phyloP scores from a whole-genome alignment of 768 basidiomycete species.

The Sarcomyxa edulis region DNA sequence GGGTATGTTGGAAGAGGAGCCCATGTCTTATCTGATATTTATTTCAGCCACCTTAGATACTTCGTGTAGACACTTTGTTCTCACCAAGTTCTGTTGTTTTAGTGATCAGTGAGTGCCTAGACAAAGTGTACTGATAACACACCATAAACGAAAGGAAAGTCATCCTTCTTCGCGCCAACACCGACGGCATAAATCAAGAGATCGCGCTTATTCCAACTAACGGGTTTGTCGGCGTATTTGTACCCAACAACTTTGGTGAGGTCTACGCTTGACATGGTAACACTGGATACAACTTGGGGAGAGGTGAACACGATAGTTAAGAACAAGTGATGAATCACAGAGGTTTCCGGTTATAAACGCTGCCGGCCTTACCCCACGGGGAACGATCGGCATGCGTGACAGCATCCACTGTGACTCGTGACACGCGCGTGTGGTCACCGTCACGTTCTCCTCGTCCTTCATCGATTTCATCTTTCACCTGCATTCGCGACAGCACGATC shows the following conservation, averaged over 20 bases:
- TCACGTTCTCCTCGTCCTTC: no score
- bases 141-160: constrained; percentile 72
- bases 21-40: constrained; percentile 57
- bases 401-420: no score
- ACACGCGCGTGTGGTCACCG: no score
- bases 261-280: constrained; percentile 50
- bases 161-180: constrained; percentile 76
- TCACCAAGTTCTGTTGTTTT: constrained; percentile 45
- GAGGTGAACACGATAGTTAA: constrained; percentile 5
- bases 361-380: no score
- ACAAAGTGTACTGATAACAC: constrained; percentile 7
- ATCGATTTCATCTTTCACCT: no score
- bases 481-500: no score
- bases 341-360: no score
- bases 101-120: not conserved
- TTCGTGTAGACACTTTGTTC: constrained; percentile 6
- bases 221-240: constrained; percentile 45
- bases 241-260: constrained; percentile 65
- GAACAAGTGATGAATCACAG: no score
- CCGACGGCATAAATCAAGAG: constrained; percentile 74
- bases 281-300: constrained; percentile 1
- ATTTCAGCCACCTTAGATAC: not conserved
- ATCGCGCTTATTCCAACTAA: constrained; percentile 82
- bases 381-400: no score
- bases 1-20: constrained; percentile 83